Evolutionary conservation across 164 flowering plant species (phyloP).

Genomic region (Amborella trichopoda): DNA sequence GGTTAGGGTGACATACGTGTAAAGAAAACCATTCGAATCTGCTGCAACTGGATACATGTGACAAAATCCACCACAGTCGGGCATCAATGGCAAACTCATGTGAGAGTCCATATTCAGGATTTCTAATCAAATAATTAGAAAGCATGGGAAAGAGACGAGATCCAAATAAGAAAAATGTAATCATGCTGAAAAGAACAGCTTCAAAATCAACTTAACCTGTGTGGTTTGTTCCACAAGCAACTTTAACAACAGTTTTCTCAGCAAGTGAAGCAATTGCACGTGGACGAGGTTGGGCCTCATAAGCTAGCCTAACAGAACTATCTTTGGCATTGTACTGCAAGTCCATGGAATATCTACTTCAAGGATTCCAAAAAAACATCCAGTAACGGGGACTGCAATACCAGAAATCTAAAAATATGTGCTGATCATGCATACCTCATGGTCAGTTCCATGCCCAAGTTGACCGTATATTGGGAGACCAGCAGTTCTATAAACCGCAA

Average conservation of each 20-base stretch:
- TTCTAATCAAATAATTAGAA: too few relatives aligned
- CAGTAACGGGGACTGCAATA: neutral
- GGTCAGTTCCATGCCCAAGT: conserved; percentile 96
- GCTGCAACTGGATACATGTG: conserved; percentile 95
- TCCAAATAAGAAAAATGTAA: neutral
- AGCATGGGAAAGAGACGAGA: neutral
- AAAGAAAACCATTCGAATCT: conserved; percentile 78
- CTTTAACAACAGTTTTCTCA: conserved; percentile 75
- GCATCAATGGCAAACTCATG: too few relatives aligned
- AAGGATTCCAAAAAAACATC: too few relatives aligned
- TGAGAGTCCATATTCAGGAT: too few relatives aligned
- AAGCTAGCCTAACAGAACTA: conserved; percentile 85
- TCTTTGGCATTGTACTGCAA: conserved; percentile 95
- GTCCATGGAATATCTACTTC: neutral
- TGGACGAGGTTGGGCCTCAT: conserved; percentile 93
- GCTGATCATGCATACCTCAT: conserved; percentile 56
- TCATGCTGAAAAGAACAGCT: neutral
- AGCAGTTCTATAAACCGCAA: conserved; percentile 63
- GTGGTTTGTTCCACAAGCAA: conserved; percentile 96
- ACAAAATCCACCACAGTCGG: too few relatives aligned
- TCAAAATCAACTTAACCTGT: too few relatives aligned
- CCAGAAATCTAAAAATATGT: neutral
- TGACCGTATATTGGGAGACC: conserved; percentile 98
- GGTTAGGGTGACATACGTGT: conserved; percentile 54
- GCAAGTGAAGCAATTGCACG: conserved; percentile 71